These are phyloP conservation scores for Nepenthes alata DNA, from an alignment of 179 eudicot genomes.

Conservation along the genomic window DNA sequence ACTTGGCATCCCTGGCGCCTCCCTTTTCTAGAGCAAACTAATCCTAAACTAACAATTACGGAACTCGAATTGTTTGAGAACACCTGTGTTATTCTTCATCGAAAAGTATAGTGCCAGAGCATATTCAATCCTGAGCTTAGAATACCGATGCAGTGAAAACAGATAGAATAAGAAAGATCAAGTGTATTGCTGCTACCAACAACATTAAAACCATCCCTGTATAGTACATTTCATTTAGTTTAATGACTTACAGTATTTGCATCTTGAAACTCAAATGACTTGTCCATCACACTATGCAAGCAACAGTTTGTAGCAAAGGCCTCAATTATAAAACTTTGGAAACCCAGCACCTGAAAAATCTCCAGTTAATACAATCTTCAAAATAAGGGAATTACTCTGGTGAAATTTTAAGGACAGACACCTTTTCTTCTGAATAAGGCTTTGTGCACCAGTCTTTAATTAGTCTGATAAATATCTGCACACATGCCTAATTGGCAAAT, in stretches of 20 bases:
- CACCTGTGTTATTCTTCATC: too few species aligned
- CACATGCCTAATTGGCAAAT: constrained; percentile 50
- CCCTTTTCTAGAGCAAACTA: too few species aligned
- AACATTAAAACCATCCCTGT: neutral
- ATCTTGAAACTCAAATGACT: constrained; percentile 84
- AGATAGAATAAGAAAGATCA: too few species aligned
- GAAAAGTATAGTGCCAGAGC: too few species aligned
- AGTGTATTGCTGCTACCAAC: neutral
- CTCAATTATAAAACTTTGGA: constrained; percentile 63
- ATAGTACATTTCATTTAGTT: neutral
- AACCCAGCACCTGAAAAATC: constrained; percentile 75
- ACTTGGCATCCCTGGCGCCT: too few species aligned
- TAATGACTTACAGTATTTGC: constrained; percentile 72
- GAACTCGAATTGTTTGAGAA: too few species aligned
- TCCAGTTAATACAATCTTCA: neutral
- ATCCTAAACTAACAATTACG: too few species aligned
- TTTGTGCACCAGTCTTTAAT: constrained; percentile 84
- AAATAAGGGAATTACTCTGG: neutral
- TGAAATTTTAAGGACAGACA: constrained; percentile 15
- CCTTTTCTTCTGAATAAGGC: constrained; percentile 75
- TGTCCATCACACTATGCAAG: constrained; percentile 86
- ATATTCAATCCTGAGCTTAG: too few species aligned
- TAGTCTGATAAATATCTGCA: constrained; percentile 71
- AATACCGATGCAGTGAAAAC: too few species aligned
- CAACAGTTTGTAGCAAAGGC: constrained; percentile 77